A percentile compares a stretch with the other conserved stretches of the same genome.
Conservation (phyloP, 1,284 basidiomycete genomes). For the Anthracocystis setariae region DNA sequence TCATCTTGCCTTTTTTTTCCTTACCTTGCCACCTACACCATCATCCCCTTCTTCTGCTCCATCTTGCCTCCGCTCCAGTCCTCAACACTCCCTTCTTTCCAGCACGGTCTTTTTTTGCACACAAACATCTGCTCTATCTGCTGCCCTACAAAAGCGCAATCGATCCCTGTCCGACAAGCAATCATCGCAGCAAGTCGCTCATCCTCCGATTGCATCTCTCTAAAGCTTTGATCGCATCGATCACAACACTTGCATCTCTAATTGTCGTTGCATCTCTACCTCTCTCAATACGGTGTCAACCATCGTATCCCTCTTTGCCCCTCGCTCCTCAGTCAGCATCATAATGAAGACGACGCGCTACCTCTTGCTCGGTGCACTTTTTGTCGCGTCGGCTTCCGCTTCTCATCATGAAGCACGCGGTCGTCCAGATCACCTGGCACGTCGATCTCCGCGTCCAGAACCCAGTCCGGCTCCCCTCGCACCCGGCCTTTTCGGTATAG, state of each 20-base stretch:
- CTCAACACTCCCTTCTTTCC: too few species aligned
- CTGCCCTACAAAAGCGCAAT: too few species aligned
- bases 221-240: too few species aligned
- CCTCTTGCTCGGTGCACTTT: conserved; percentile 28
- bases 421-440: conserved; percentile 21
- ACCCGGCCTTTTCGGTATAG: conserved; percentile 4
- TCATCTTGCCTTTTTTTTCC: too few species aligned
- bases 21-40: background rate
- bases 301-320: background rate
- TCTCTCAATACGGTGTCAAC: background rate
- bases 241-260: too few species aligned
- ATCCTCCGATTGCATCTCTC: too few species aligned
- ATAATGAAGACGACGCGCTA: conserved; percentile 32
- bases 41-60: background rate
- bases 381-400: conserved; percentile 25
- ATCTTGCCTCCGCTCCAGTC: background rate
- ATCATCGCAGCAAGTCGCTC: too few species aligned
- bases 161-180: too few species aligned
- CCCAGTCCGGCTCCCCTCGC: conserved; percentile 3
- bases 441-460: conserved; percentile 10
- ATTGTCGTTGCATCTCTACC: too few species aligned
- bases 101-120: too few species aligned
- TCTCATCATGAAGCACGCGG: conserved; percentile 22
- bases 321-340: background rate
- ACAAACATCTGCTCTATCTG: too few species aligned